These are phyloP conservation scores for Venturiaceae sp. DNA, from an alignment of 2,329 filamentous ascomycete species.

Conservation along the genomic window DNA sequence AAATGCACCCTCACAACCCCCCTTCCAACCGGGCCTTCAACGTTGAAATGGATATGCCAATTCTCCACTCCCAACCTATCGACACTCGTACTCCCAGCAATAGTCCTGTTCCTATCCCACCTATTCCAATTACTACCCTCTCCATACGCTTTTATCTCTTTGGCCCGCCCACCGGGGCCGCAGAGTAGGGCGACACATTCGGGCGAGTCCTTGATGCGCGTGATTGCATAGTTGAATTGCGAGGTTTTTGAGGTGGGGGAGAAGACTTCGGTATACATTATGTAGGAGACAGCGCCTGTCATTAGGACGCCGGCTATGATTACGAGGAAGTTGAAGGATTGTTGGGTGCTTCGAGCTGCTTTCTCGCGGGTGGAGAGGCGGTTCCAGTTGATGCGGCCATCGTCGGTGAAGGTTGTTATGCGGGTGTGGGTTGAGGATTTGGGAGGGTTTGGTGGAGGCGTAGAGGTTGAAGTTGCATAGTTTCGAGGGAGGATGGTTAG, in stretches of 20 bases:
- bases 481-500: neutral
- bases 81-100: conserved; percentile 31
- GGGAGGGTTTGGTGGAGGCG: conserved; percentile 18
- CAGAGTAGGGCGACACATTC: conserved; percentile 67
- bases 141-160: conserved; percentile 71
- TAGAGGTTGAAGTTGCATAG: conserved; percentile 15
- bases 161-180: conserved; percentile 43
- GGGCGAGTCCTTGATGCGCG: conserved; percentile 63
- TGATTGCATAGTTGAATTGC: conserved; percentile 80
- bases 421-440: conserved; percentile 47
- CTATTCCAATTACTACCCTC: conserved; percentile 65
- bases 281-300: conserved; percentile 68
- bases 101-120: conserved; percentile 58
- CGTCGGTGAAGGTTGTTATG: conserved; percentile 79
- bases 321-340: conserved; percentile 78
- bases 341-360: conserved; percentile 74
- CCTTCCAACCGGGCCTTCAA: conserved; percentile 60
- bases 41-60: conserved; percentile 72
- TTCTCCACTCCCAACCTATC: conserved; percentile 68
- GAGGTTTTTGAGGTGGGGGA: conserved; percentile 73
- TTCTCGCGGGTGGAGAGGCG: conserved; percentile 71
- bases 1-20: conserved; percentile 73
- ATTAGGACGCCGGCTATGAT: conserved; percentile 64
- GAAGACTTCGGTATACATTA: conserved; percentile 76
- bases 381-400: conserved; percentile 71